phyloP scores from a whole-genome alignment of 2,329 filamentous ascomycete genomes.

The Kalaharituber pfeilii region DNA sequence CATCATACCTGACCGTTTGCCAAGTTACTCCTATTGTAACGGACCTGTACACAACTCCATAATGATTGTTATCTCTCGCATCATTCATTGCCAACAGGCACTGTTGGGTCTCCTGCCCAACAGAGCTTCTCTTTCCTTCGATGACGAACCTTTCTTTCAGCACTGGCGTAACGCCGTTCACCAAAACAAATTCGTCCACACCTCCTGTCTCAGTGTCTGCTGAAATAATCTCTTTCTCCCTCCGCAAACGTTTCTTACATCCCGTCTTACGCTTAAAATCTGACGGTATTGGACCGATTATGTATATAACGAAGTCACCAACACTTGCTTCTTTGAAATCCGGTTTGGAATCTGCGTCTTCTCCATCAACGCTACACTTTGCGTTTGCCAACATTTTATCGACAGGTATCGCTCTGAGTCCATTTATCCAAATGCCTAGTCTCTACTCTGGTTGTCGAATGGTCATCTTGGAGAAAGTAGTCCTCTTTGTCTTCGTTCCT shows the following conservation, averaged over 20 bases:
- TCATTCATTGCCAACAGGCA: slow-evolving; percentile 10
- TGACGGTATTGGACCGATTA: neutral
- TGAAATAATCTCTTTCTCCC: slow-evolving; percentile 13
- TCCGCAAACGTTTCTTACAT: neutral
- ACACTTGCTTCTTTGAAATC: slow-evolving; percentile 6
- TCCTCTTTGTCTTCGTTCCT: neutral
- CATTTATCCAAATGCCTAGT: neutral
- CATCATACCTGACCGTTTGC: slow-evolving; percentile 5
- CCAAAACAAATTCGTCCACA: slow-evolving; percentile 9
- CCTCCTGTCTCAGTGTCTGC: slow-evolving; percentile 7
- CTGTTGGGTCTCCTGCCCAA: slow-evolving; percentile 7
- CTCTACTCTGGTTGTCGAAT: neutral
- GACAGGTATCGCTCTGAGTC: slow-evolving; percentile 4
- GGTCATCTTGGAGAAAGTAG: neutral
- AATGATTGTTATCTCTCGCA: slow-evolving; percentile 4
- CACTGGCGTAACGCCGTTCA: slow-evolving; percentile 7
- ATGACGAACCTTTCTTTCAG: slow-evolving; percentile 4
- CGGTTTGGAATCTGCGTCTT: neutral
- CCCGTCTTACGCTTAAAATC: slow-evolving; percentile 4
- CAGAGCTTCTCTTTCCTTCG: slow-evolving; percentile 9
- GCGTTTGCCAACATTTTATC: slow-evolving; percentile 4
- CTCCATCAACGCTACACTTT: neutral
- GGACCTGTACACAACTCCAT: slow-evolving; percentile 4
- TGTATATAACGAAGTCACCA: slow-evolving; percentile 1
- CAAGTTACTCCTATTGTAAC: slow-evolving; percentile 2